A percentile compares a stretch with the other conserved stretches of the same genome.
Evolutionary conservation across 805 yeast species (phyloP).

Genomic region (Cyberlindnera euphorbiiphila): DNA sequence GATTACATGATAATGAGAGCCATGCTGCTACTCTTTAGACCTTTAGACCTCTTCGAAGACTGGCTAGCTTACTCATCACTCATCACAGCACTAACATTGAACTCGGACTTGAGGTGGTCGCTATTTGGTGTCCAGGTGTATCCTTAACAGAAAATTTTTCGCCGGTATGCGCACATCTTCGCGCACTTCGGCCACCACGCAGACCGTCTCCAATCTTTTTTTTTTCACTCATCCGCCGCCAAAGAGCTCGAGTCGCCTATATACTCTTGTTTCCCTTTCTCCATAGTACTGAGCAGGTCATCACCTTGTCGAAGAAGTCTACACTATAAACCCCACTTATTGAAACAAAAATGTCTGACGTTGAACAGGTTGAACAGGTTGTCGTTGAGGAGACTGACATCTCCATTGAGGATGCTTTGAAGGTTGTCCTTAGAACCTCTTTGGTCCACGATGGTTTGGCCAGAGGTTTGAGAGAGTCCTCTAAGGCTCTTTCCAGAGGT

Average conservation of each 20-base stretch:
- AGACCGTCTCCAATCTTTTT: conserved; percentile 2
- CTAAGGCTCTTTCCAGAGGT: conserved; percentile 96
- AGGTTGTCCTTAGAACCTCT: conserved; percentile 96
- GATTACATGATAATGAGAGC: no score
- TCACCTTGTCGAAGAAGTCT: conserved; percentile 71
- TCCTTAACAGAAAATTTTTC: conserved; percentile 19
- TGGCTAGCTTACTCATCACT: no score
- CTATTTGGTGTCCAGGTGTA: conserved; percentile 15
- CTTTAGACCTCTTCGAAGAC: no score
- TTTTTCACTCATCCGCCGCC: background rate
- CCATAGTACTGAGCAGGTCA: conserved; percentile 52
- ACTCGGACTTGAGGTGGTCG: no score
- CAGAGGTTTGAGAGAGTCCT: conserved; percentile 99
- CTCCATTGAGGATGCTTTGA: conserved; percentile 97
- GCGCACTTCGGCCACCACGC: background rate
- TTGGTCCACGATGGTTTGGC: conserved; percentile 99
- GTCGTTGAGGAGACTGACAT: conserved; percentile 84
- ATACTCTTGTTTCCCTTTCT: conserved; percentile 2
- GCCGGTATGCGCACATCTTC: conserved; percentile 5
- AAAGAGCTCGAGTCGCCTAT: background rate
- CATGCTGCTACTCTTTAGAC: no score
- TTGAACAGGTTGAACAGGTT: conserved; percentile 78
- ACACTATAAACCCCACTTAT: conserved; percentile 20
- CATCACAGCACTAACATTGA: no score
- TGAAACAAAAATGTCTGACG: conserved; percentile 75